These are phyloP conservation scores for Peronospora destructor DNA, from an alignment of 352 stramenopile genomes.

Conservation along the genomic window DNA sequence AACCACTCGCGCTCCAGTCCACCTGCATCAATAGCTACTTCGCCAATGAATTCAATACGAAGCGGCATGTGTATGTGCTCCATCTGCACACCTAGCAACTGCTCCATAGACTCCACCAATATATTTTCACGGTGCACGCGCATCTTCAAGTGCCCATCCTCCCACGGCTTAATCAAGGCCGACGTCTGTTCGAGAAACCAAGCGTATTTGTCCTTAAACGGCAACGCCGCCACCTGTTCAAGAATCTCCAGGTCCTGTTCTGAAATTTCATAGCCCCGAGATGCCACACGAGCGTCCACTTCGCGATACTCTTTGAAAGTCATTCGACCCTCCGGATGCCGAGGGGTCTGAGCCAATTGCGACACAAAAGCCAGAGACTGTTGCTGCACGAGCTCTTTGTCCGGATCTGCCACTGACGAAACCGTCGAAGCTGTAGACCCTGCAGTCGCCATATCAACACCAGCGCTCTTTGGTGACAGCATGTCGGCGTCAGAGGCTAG, in stretches of 20 bases:
- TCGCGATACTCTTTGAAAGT: constrained; percentile 86
- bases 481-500: constrained; percentile 35
- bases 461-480: constrained; percentile 29
- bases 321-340: constrained; percentile 77
- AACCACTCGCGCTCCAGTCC: constrained; percentile 88
- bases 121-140: constrained; percentile 78
- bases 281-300: constrained; percentile 78
- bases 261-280: constrained; percentile 82
- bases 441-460: constrained; percentile 4
- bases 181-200: constrained; percentile 83
- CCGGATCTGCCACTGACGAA: constrained; percentile 11
- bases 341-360: constrained; percentile 72
- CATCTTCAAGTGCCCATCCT: constrained; percentile 83
- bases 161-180: constrained; percentile 79
- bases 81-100: constrained; percentile 77
- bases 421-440: constrained; percentile 15
- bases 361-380: constrained; percentile 82
- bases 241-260: constrained; percentile 83
- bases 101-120: constrained; percentile 80
- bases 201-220: constrained; percentile 86
- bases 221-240: constrained; percentile 73
- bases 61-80: constrained; percentile 85
- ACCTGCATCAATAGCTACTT: constrained; percentile 87
- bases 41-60: constrained; percentile 84
- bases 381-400: constrained; percentile 73